A percentile compares a stretch with the other conserved stretches of the same genome.
Evolutionary conservation across 352 stramenopile genomes (phyloP).

Genomic region (Globisporangium paroecandrum): DNA sequence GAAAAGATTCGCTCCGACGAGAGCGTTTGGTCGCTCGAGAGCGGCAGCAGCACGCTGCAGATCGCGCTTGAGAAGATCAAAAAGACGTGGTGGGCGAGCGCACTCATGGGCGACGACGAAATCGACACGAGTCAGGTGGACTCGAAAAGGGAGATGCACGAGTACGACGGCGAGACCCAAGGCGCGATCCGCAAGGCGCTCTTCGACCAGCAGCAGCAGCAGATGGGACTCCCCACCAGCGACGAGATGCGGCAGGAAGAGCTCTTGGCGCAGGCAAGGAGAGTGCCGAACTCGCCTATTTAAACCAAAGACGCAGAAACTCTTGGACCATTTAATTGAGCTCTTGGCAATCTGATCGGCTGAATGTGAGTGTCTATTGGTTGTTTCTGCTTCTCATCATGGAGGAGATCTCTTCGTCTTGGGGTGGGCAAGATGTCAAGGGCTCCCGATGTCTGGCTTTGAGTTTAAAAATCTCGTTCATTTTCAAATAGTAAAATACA

Average conservation of each 20-base stretch:
- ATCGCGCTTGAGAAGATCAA: constrained; percentile 96
- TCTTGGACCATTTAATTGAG: not conserved
- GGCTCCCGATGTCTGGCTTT: not conserved
- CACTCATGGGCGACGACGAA: constrained; percentile 88
- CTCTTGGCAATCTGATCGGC: not conserved
- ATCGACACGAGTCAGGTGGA: constrained; percentile 98
- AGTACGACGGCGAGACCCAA: constrained; percentile 96
- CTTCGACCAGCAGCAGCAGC: constrained; percentile 92
- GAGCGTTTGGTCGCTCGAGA: constrained; percentile 96
- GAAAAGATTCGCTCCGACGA: constrained; percentile 96
- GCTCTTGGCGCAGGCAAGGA: constrained; percentile 93
- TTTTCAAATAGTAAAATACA: constrained; percentile 11
- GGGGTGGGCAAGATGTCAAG: not conserved
- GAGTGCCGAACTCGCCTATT: constrained; percentile 34
- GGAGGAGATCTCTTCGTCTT: not conserved
- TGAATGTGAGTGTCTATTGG: not conserved
- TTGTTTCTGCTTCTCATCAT: not conserved
- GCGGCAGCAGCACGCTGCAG: constrained; percentile 43
- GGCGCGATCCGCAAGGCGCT: constrained; percentile 99
- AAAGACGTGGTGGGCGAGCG: constrained; percentile 97
- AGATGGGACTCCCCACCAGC: constrained; percentile 86
- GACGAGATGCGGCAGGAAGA: constrained; percentile 92
- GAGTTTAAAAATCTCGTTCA: not conserved
- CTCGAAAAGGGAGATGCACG: constrained; percentile 94
- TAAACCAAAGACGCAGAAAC: not conserved